A percentile compares a stretch with the other conserved stretches of the same genome.
phyloP scores from a whole-genome alignment of 768 basidiomycete genomes.

The Galerina sulciceps region DNA sequence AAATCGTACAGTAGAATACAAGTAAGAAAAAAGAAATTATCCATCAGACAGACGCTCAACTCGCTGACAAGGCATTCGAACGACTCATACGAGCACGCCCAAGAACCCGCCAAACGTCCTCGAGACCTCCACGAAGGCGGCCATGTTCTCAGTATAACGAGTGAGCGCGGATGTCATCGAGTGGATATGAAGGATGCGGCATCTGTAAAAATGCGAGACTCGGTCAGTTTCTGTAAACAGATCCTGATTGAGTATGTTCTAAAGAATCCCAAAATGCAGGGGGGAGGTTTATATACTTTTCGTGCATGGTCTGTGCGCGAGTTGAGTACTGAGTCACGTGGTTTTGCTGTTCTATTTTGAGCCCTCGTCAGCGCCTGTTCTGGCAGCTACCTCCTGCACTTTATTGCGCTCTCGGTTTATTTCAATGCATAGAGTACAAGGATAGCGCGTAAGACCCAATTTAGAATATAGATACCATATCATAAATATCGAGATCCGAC shows the following conservation, averaged over 20 bases:
- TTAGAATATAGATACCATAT: too few relatives aligned
- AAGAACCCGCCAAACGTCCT: conserved; percentile 61
- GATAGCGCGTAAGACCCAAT: too few relatives aligned
- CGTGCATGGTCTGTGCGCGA: conserved; percentile 33
- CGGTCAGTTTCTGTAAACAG: conserved; percentile 84
- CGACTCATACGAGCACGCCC: conserved; percentile 29
- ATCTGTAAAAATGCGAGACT: conserved; percentile 82
- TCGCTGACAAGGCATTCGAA: conserved; percentile 46
- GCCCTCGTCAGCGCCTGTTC: too few relatives aligned
- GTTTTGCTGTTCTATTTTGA: too few relatives aligned
- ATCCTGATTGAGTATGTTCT: conserved; percentile 85
- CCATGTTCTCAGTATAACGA: conserved; percentile 74
- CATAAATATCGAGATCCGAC: too few relatives aligned
- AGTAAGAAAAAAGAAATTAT: conserved; percentile 28
- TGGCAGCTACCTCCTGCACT: too few relatives aligned
- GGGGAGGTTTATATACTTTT: conserved; percentile 29
- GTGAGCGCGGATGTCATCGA: conserved; percentile 70
- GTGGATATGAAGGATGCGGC: conserved; percentile 73
- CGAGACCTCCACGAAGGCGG: conserved; percentile 44
- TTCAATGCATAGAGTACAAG: too few relatives aligned
- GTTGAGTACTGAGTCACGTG: conserved; percentile 21
- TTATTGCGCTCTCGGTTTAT: too few relatives aligned
- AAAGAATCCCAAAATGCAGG: conserved; percentile 34
- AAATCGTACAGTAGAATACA: not conserved
- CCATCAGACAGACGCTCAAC: conserved; percentile 70